Evolutionary conservation across 805 yeast genomes (phyloP).

Genomic region (Starmerella khaoyaiensis): DNA sequence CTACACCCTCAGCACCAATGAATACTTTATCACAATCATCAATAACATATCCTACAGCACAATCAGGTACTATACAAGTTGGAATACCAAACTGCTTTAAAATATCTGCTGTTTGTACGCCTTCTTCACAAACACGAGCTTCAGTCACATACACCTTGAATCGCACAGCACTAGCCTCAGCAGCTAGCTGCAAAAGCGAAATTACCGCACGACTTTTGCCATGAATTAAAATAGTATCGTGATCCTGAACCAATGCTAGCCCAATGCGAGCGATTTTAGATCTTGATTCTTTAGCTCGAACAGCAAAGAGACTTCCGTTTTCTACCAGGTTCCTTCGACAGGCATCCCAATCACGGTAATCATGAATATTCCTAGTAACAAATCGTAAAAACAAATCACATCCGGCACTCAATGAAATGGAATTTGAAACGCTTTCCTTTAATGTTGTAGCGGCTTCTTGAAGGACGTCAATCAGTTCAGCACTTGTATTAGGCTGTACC

Average conservation of each 20-base stretch:
- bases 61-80: constrained; percentile 74
- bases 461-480: constrained; percentile 75
- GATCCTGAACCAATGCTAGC: constrained; percentile 78
- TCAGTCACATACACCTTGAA: constrained; percentile 89
- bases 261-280: constrained; percentile 80
- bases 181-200: constrained; percentile 63
- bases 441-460: constrained; percentile 63
- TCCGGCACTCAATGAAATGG: constrained; percentile 90
- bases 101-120: constrained; percentile 54
- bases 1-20: constrained; percentile 98
- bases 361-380: constrained; percentile 76
- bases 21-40: constrained; percentile 85
- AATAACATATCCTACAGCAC: constrained; percentile 85
- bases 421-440: constrained; percentile 71
- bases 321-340: constrained; percentile 79
- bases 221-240: constrained; percentile 77
- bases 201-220: constrained; percentile 85
- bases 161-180: constrained; percentile 51
- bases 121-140: constrained; percentile 73
- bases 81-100: constrained; percentile 68
- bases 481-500: constrained; percentile 83
- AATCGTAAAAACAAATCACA: constrained; percentile 93
- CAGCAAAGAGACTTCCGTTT: constrained; percentile 83
- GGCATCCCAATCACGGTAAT: constrained; percentile 84
- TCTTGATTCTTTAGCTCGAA: constrained; percentile 83